These are phyloP conservation scores for Podaxis sp. DNA, from an alignment of 768 basidiomycete species.

Conservation along the genomic window DNA sequence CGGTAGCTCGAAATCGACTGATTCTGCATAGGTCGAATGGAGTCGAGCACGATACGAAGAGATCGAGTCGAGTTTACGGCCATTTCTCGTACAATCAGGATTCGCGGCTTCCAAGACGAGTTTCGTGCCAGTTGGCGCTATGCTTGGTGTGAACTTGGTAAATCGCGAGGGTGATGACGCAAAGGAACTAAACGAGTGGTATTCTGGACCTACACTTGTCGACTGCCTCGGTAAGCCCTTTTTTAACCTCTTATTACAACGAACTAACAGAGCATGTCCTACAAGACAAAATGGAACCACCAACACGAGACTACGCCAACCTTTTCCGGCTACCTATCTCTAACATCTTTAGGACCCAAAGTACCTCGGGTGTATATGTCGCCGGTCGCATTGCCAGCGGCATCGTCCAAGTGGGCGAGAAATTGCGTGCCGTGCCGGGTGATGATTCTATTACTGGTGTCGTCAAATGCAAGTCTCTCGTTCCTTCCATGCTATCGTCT, in stretches of 20 bases:
- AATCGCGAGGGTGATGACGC: constrained; percentile 46
- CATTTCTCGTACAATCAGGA: constrained; percentile 87
- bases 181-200: constrained; percentile 65
- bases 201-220: constrained; percentile 80
- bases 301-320: constrained; percentile 68
- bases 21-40: constrained; percentile 77
- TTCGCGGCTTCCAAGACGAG: constrained; percentile 75
- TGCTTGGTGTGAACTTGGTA: constrained; percentile 84
- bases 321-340: constrained; percentile 88
- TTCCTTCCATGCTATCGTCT: not conserved
- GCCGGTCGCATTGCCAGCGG: constrained; percentile 86
- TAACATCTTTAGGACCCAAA: constrained; percentile 92
- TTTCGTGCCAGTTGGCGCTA: constrained; percentile 89
- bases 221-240: constrained; percentile 65
- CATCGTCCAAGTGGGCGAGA: constrained; percentile 89
- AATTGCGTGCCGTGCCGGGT: constrained; percentile 82
- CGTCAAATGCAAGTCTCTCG: constrained; percentile 55
- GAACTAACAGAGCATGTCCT: not conserved
- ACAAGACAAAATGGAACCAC: constrained; percentile 81
- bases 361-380: constrained; percentile 68
- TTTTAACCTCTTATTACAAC: not conserved
- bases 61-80: constrained; percentile 68
- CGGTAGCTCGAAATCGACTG: not conserved
- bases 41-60: constrained; percentile 79
- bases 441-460: constrained; percentile 73